Evolutionary conservation across 495 filamentous ascomycete genomes (phyloP).

Genomic region (Neurospora africana): DNA sequence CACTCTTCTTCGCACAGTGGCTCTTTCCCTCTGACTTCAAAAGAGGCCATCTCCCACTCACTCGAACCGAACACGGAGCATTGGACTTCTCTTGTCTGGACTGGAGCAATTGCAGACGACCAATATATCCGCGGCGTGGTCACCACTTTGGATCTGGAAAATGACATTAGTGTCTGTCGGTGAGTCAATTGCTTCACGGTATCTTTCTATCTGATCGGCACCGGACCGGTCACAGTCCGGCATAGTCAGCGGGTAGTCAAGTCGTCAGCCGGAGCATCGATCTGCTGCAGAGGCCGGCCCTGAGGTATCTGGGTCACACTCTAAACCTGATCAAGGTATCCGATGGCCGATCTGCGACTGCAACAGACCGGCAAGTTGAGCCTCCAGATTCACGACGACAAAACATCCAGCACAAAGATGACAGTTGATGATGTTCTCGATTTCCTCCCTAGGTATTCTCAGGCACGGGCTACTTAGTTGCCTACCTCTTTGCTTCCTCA

Average conservation of each 20-base stretch:
- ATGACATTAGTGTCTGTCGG: neutral
- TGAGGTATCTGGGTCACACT: neutral
- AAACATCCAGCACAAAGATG: neutral
- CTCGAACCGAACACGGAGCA: neutral
- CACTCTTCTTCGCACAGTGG: neutral
- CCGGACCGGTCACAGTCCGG: neutral
- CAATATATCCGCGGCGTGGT: neutral
- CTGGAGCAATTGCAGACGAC: neutral
- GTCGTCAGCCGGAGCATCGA: neutral
- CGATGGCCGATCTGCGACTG: neutral
- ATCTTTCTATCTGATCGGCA: neutral
- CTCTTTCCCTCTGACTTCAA: neutral
- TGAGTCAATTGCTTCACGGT: neutral
- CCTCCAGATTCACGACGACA: neutral
- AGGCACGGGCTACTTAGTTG: neutral
- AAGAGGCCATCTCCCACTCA: neutral
- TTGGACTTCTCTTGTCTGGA: neutral
- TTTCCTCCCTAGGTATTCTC: neutral
- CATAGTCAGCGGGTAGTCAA: neutral
- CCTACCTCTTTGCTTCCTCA: neutral
- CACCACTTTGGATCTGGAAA: too few species aligned
- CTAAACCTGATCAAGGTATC: neutral
- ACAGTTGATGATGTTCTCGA: neutral
- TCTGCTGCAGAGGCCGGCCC: neutral
- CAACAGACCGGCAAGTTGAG: neutral